A percentile compares a stretch with the other conserved stretches of the same genome.
Conservation (phyloP, 1,284 basidiomycete species). For the Mycena citricolor region DNA sequence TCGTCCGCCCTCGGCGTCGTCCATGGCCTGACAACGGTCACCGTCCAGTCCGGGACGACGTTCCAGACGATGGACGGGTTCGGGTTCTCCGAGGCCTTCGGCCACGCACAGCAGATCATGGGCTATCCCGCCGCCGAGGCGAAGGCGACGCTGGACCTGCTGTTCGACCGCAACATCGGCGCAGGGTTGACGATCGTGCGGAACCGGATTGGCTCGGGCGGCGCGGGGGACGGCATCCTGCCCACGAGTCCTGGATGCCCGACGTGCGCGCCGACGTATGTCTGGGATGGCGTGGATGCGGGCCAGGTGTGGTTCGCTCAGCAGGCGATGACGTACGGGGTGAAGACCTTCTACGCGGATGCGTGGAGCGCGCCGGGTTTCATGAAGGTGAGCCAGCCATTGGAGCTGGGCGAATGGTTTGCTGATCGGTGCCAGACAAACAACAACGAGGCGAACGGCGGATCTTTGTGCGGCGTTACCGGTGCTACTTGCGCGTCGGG, state of each 20-base stretch:
- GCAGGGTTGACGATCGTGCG: conserved; percentile 27
- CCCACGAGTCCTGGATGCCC: conserved; percentile 24
- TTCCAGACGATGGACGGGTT: conserved; percentile 28
- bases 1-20: too few species aligned
- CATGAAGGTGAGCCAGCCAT: conserved; percentile 22
- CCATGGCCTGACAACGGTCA: conserved; percentile 10
- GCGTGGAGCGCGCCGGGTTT: conserved; percentile 28
- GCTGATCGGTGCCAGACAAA: conserved; percentile 5
- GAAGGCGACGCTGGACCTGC: conserved; percentile 22
- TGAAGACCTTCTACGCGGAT: conserved; percentile 27
- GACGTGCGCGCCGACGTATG: conserved; percentile 20
- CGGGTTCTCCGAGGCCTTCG: conserved; percentile 26
- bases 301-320: conserved; percentile 26
- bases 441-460: conserved; percentile 19
- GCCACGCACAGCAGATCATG: conserved; percentile 22
- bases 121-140: conserved; percentile 18
- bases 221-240: conserved; percentile 22
- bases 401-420: neutral
- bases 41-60: conserved; percentile 17
- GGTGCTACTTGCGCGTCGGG: conserved; percentile 25
- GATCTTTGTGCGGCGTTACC: conserved; percentile 26
- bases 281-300: conserved; percentile 21
- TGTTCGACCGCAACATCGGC: conserved; percentile 25
- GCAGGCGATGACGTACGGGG: conserved; percentile 26
- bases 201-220: conserved; percentile 27